Conservation (phyloP, 768 basidiomycete species). For the Kondoa malvinella region DNA sequence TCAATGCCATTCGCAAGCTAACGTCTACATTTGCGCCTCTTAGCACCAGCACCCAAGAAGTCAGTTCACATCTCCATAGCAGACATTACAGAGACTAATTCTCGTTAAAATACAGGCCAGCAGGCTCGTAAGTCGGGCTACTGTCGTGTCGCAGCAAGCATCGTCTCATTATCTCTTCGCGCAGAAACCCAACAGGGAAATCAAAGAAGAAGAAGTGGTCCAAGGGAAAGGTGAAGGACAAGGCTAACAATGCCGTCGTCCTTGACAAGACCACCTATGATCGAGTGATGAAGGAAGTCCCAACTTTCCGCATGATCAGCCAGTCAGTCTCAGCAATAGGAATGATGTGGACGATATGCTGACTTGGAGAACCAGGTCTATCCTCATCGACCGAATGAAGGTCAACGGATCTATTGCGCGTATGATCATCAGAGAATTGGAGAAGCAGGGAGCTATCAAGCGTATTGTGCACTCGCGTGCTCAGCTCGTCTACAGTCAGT, state of each 20-base stretch:
- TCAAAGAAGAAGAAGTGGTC: constrained; percentile 23
- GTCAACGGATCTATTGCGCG: constrained; percentile 81
- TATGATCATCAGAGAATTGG: constrained; percentile 34
- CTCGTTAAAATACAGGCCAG: too few species aligned
- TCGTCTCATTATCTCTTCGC: not conserved
- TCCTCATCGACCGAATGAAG: constrained; percentile 96
- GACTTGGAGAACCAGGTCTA: constrained; percentile 40
- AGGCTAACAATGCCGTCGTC: constrained; percentile 88
- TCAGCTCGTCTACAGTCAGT: constrained; percentile 9
- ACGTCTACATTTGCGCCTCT: too few species aligned
- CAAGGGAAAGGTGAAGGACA: constrained; percentile 99
- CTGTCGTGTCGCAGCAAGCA: not conserved
- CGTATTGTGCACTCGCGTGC: constrained; percentile 8
- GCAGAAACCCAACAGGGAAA: constrained; percentile 2
- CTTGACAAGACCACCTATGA: constrained; percentile 86
- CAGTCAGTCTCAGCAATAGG: constrained; percentile 26
- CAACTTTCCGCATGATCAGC: constrained; percentile 96
- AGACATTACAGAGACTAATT: too few species aligned
- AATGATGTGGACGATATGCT: not conserved
- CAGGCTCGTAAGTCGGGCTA: too few species aligned
- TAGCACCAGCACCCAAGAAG: constrained; percentile 6
- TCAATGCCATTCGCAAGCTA: too few species aligned
- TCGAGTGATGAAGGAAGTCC: constrained; percentile 39
- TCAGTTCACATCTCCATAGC: too few species aligned
- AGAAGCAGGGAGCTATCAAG: constrained; percentile 30